phyloP scores from a whole-genome alignment of 139 green algal genomes.

The Zygnema cylindricum region DNA sequence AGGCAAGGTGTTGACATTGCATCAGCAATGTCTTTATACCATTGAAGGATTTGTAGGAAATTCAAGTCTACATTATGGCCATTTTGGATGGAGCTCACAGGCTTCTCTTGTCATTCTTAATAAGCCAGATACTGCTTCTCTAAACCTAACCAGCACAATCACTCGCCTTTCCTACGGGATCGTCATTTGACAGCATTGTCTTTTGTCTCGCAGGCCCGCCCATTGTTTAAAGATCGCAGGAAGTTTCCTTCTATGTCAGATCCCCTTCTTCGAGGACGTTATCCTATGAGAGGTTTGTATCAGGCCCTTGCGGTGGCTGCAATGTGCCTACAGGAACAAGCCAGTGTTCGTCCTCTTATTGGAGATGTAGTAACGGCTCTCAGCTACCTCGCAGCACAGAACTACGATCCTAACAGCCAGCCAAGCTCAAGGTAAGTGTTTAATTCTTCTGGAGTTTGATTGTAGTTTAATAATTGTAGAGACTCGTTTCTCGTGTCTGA shows the following conservation, averaged over 20 bases:
- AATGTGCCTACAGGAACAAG: slow-evolving; percentile 62
- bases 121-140: too few relatives aligned
- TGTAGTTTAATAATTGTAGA: too few relatives aligned
- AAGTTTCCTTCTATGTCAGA: slow-evolving; percentile 60
- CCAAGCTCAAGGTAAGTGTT: background rate
- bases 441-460: background rate
- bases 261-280: slow-evolving; percentile 53
- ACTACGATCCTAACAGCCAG: slow-evolving; percentile 37
- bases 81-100: too few relatives aligned
- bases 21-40: too few relatives aligned
- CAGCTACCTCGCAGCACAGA: slow-evolving; percentile 52
- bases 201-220: slow-evolving; percentile 37
- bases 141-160: too few relatives aligned
- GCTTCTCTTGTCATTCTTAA: too few relatives aligned
- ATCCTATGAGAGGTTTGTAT: slow-evolving; percentile 59
- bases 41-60: too few relatives aligned
- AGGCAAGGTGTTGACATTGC: too few relatives aligned
- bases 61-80: too few relatives aligned
- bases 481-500: too few relatives aligned
- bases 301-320: slow-evolving; percentile 53
- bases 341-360: slow-evolving; percentile 35
- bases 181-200: too few relatives aligned
- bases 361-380: slow-evolving; percentile 53
- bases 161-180: too few relatives aligned
- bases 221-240: slow-evolving; percentile 58